These are phyloP conservation scores for Betula pendula DNA, from an alignment of 306 rosid species.

Conservation along the genomic window DNA sequence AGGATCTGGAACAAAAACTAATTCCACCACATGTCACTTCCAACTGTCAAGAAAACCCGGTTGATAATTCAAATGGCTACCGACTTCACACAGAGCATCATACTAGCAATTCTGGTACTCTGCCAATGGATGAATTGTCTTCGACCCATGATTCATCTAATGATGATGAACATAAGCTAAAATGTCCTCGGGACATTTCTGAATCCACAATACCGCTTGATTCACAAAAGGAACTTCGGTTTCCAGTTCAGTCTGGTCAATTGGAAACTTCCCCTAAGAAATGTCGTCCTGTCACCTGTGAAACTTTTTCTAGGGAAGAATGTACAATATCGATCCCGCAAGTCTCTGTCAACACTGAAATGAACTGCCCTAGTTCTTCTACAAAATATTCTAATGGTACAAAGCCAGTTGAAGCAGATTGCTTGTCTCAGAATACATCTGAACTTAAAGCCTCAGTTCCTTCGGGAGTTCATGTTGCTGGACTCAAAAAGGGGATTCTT, in stretches of 20 bases:
- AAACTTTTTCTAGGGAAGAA: constrained; percentile 30
- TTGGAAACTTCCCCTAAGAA: constrained; percentile 30
- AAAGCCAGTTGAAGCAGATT: constrained; percentile 29
- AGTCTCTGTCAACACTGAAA: constrained; percentile 26
- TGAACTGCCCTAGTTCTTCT: constrained; percentile 22
- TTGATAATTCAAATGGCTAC: constrained; percentile 32
- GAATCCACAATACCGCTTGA: constrained; percentile 24
- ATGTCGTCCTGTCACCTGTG: constrained; percentile 17
- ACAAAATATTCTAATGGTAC: constrained; percentile 21
- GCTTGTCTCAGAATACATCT: constrained; percentile 31
- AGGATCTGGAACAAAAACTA: constrained; percentile 30
- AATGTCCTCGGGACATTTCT: constrained; percentile 15
- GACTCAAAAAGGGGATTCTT: constrained; percentile 48
- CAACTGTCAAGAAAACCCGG: constrained; percentile 11
- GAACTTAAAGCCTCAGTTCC: constrained; percentile 21
- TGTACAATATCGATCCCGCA: constrained; percentile 19
- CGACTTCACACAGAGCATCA: constrained; percentile 5
- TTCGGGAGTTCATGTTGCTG: constrained; percentile 11
- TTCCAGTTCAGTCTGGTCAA: constrained; percentile 33
- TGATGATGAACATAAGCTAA: constrained; percentile 26
- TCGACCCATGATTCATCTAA: constrained; percentile 20
- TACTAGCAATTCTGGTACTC: constrained; percentile 22
- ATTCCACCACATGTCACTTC: constrained; percentile 27
- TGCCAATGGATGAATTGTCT: constrained; percentile 17
- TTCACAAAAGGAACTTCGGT: constrained; percentile 27